These are phyloP conservation scores for Fagopyrum tataricum DNA, from an alignment of 148 eudicot species.

Conservation along the genomic window DNA sequence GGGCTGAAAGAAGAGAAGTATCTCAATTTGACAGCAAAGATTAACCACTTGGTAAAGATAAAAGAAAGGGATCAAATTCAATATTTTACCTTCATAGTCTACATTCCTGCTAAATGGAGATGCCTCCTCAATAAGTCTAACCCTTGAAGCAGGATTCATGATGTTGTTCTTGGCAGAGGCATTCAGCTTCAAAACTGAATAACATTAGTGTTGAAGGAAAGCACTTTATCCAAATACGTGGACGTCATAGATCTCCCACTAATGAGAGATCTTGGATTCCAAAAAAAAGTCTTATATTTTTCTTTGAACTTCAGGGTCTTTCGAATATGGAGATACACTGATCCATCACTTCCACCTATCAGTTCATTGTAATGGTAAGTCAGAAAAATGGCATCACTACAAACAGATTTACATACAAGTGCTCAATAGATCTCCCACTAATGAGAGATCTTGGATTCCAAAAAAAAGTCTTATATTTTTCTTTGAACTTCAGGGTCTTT, in stretches of 20 bases:
- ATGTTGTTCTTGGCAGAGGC: not conserved
- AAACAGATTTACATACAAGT: not conserved
- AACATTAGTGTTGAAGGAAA: not conserved
- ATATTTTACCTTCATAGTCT: not conserved
- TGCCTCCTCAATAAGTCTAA: not conserved
- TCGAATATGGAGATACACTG: not conserved
- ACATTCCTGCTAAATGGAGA: not conserved
- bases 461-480: not conserved
- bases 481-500: not conserved
- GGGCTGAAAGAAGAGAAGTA: constrained; percentile 31
- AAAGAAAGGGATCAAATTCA: not conserved
- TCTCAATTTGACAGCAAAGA: not conserved
- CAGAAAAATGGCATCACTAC: not conserved
- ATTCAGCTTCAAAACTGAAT: constrained; percentile 1
- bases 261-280: not conserved
- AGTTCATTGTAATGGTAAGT: not conserved
- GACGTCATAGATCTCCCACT: constrained; percentile 5
- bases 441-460: not conserved
- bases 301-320: not conserved
- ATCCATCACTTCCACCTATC: not conserved
- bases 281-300: not conserved
- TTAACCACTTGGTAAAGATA: not conserved
- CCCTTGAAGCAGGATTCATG: constrained; percentile 10
- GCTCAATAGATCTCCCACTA: not conserved
- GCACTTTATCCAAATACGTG: not conserved